phyloP scores from a whole-genome alignment of 2,329 filamentous ascomycete species.

The Hymenoscyphus occultus region DNA sequence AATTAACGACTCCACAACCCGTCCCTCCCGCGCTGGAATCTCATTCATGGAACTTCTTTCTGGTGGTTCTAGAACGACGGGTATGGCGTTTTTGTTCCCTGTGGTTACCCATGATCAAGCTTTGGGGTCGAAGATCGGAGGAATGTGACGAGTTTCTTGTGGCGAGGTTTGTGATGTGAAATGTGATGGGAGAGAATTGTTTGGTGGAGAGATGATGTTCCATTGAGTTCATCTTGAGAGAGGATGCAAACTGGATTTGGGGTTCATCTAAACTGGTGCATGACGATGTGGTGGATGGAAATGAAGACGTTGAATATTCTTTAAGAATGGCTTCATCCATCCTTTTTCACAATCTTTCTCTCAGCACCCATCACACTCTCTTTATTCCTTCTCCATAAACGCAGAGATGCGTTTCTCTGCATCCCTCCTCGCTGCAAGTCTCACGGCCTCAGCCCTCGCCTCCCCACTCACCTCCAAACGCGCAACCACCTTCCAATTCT shows the following conservation, averaged over 20 bases:
- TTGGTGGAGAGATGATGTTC: neutral
- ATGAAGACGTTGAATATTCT: neutral
- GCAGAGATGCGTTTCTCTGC: neutral
- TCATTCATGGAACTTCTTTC: neutral
- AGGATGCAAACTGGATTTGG: neutral
- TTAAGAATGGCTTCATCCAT: neutral
- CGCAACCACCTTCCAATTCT: slow-evolving; percentile 14
- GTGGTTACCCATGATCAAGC: neutral
- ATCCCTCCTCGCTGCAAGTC: neutral
- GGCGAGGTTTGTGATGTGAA: neutral
- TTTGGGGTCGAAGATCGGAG: neutral
- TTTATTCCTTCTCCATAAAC: neutral
- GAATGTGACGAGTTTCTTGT: neutral
- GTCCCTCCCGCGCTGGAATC: neutral
- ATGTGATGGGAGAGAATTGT: neutral
- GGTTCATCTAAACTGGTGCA: neutral
- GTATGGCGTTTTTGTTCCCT: neutral
- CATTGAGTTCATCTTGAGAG: neutral
- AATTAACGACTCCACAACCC: neutral
- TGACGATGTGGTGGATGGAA: neutral
- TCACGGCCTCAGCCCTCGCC: neutral
- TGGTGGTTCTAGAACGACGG: neutral
- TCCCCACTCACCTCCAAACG: neutral
- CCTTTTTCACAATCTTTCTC: neutral
- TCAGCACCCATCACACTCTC: neutral